Evolutionary conservation across 805 yeast species (phyloP).

Genomic region (Candida easanensis): DNA sequence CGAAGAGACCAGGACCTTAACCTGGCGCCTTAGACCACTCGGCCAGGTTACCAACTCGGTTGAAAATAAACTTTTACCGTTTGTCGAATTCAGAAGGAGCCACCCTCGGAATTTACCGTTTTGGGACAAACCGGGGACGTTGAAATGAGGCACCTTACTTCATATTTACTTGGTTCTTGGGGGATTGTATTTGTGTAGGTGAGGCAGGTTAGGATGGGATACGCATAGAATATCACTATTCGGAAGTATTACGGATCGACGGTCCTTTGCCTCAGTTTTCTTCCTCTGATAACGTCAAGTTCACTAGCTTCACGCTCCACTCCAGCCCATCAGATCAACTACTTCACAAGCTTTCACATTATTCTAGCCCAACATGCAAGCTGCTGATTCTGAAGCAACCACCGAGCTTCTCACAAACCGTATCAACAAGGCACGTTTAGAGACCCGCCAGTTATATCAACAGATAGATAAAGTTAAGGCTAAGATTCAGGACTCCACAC

Average conservation of each 20-base stretch:
- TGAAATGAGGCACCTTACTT: too few relatives aligned
- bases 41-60: slow-evolving; percentile 55
- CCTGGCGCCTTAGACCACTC: slow-evolving; percentile 74
- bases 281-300: too few relatives aligned
- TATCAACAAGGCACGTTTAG: slow-evolving; percentile 38
- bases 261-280: too few relatives aligned
- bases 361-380: neutral
- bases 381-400: slow-evolving; percentile 2
- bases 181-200: too few relatives aligned
- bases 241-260: too few relatives aligned
- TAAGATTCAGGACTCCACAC: slow-evolving; percentile 43
- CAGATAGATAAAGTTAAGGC: slow-evolving; percentile 46
- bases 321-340: too few relatives aligned
- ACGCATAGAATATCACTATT: too few relatives aligned
- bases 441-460: slow-evolving; percentile 44
- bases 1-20: slow-evolving; percentile 80
- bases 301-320: too few relatives aligned
- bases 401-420: slow-evolving; percentile 19
- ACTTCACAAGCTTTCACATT: too few relatives aligned
- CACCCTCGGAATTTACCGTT: neutral
- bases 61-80: neutral
- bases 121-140: neutral
- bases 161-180: too few relatives aligned
- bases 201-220: too few relatives aligned
- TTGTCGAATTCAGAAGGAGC: neutral